Percentiles rank a stretch among this genome's conserved stretches.
Conservation (phyloP, 2,329 filamentous ascomycete species). For the Ophiobolus disseminans region DNA sequence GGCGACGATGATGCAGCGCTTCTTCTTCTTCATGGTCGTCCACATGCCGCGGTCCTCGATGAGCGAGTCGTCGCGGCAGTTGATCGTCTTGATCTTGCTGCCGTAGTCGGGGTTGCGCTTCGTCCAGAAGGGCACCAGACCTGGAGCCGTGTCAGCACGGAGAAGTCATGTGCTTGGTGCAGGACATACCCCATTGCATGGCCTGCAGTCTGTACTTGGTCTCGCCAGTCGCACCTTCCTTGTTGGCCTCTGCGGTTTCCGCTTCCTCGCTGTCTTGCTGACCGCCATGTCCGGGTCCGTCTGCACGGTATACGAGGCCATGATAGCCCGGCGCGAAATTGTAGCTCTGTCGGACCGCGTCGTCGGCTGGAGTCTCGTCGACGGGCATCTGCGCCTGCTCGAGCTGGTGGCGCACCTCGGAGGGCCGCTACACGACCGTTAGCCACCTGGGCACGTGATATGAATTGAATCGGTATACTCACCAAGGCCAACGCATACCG, state of each 20-base stretch:
- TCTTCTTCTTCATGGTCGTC: constrained; percentile 86
- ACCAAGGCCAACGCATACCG: constrained; percentile 70
- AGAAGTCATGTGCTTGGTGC: background rate
- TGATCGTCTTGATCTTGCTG: constrained; percentile 85
- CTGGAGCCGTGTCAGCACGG: constrained; percentile 35
- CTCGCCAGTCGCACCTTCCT: constrained; percentile 31
- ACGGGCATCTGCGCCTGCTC: constrained; percentile 77
- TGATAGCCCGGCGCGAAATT: constrained; percentile 91
- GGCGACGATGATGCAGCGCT: constrained; percentile 85
- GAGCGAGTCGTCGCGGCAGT: constrained; percentile 90
- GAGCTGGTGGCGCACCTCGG: constrained; percentile 75
- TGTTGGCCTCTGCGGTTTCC: constrained; percentile 4
- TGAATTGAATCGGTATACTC: constrained; percentile 35
- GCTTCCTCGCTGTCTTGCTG: constrained; percentile 19
- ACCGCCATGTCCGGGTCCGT: constrained; percentile 67
- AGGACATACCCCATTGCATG: constrained; percentile 82
- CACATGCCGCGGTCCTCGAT: constrained; percentile 81
- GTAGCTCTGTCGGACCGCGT: constrained; percentile 76
- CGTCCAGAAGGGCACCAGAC: constrained; percentile 91
- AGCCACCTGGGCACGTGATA: constrained; percentile 16
- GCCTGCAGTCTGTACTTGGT: constrained; percentile 81
- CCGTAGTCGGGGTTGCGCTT: constrained; percentile 81
- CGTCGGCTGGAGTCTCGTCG: constrained; percentile 74
- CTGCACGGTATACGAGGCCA: constrained; percentile 84
- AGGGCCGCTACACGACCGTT: constrained; percentile 66